These are phyloP conservation scores for Cyanidiococcus yangmingshanensis DNA, from an alignment of 23 red algal genomes.

Conservation along the genomic window DNA sequence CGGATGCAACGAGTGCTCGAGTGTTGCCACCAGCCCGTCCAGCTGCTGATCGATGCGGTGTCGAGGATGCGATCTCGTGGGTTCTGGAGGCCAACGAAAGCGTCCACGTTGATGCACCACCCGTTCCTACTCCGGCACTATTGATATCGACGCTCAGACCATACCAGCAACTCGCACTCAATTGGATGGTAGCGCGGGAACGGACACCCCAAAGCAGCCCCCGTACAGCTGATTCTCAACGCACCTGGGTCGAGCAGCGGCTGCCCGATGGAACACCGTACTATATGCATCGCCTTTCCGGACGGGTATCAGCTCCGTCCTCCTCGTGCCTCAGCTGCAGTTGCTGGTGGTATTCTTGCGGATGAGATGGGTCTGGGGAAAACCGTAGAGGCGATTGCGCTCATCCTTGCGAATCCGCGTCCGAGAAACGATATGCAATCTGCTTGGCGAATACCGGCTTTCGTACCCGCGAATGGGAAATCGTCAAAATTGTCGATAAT, in stretches of 20 bases:
- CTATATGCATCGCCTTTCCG: not conserved
- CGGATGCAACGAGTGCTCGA: not conserved
- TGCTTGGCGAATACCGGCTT: not conserved
- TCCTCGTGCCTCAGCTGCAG: not conserved
- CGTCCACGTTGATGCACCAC: not conserved
- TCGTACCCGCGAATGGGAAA: not conserved
- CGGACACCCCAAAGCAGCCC: not conserved
- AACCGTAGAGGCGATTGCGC: constrained; percentile 62
- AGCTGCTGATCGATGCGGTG: not conserved
- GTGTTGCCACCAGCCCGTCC: not conserved
- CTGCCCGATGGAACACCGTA: constrained; percentile 10
- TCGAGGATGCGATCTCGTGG: not conserved
- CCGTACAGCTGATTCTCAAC: not conserved
- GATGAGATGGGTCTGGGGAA: constrained; percentile 96
- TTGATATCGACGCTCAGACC: not conserved
- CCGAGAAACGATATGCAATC: not conserved
- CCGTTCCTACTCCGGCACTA: not conserved
- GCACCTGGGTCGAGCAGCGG: not conserved
- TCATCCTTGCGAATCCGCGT: constrained; percentile 31
- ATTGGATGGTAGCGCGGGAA: constrained; percentile 12
- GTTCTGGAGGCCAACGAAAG: not conserved
- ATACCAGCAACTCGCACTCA: not conserved
- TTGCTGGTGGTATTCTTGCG: constrained; percentile 54
- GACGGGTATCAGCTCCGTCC: not conserved
- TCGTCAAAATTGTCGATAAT: not conserved